Conservation (phyloP, 2,329 filamentous ascomycete genomes). For the Pyrenophora tritici-repentis region DNA sequence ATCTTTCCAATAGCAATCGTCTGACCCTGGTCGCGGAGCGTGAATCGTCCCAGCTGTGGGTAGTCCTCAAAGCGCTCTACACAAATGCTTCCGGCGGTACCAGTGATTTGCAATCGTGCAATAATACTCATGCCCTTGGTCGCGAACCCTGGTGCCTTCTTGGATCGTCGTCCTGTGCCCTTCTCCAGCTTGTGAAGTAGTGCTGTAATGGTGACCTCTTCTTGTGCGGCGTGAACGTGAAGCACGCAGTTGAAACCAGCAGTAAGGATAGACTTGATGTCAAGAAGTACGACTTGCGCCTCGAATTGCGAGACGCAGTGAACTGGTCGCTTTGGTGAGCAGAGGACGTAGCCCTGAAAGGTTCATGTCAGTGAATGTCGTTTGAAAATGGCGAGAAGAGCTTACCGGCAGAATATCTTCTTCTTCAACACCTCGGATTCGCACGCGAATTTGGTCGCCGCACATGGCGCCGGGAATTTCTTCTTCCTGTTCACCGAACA, state of each 20-base stretch:
- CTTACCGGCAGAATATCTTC: constrained; percentile 84
- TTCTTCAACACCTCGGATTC: constrained; percentile 93
- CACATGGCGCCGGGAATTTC: constrained; percentile 81
- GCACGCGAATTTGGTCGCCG: constrained; percentile 91
- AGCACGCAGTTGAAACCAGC: constrained; percentile 98
- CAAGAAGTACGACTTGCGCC: constrained; percentile 93
- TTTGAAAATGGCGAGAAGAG: not conserved
- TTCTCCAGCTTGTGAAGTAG: constrained; percentile 95
- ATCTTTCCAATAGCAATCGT: constrained; percentile 99
- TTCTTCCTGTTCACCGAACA: constrained; percentile 96
- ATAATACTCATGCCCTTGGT: constrained; percentile 85
- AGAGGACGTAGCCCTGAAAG: constrained; percentile 76
- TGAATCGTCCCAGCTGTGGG: constrained; percentile 63
- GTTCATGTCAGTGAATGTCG: not conserved
- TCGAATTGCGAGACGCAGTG: constrained; percentile 90
- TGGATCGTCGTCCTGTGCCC: constrained; percentile 90
- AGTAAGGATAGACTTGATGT: constrained; percentile 90
- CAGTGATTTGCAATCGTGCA: constrained; percentile 84
- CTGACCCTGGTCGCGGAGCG: constrained; percentile 71
- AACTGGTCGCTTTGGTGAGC: constrained; percentile 89
- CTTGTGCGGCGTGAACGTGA: constrained; percentile 95
- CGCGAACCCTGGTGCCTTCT: constrained; percentile 88
- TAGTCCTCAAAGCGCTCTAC: constrained; percentile 96
- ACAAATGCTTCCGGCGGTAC: constrained; percentile 84
- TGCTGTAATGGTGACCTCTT: constrained; percentile 90